Evolutionary conservation across 2,329 filamentous ascomycete species (phyloP), one percentile per base, ranked within the genome.

Genomic region (Amauroascus niger): DNA sequence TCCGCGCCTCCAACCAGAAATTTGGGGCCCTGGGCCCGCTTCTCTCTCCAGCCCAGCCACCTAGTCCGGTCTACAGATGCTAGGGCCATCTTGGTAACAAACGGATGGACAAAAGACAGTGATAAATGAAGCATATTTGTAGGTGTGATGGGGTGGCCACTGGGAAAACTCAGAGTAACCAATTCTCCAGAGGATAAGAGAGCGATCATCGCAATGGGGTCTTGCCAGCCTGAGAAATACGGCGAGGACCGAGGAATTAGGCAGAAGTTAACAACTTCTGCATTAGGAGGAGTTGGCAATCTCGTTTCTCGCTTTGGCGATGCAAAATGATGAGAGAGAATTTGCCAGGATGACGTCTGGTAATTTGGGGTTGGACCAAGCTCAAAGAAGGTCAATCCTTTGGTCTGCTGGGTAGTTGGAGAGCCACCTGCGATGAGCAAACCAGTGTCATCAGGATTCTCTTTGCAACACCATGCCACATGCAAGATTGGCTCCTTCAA

Each of bases 31-130:
- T 86, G 83, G 41, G 82, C 79, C 37, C 91, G 80, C 59, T 81
- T 85, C 68, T 97, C 93, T n/a, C 82, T 80, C 82, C 97, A 85
- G 3, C 88, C 87, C 13, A 97, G 78, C 93, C 93, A 98, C 58
- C 84, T 79, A 6, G 82, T 82, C 26, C 93, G 81, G 46, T 88
- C 84, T 9, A 97, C 75, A 11, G 81, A 79, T 8, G 87, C 79
- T n/a, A 94, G 76, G 14, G 80, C 78, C 49, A 87, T 76, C 49
- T 83, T 82, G 52, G 81, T 86, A 55, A 93, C 81, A 65, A 95
- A 97, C 0, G 93, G 93, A 64, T 96, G 89, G 6, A 95, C 85
- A 58, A 96, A 87, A 1, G 86, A 86, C 44, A 96, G 72, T 1
- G 87, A 95, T 0, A 90, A 80, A 63, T 95, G 91, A 5, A 98